These are phyloP conservation scores for Schizochytrium sp. DNA, from an alignment of 108 stramenopile species.

Conservation along the genomic window DNA sequence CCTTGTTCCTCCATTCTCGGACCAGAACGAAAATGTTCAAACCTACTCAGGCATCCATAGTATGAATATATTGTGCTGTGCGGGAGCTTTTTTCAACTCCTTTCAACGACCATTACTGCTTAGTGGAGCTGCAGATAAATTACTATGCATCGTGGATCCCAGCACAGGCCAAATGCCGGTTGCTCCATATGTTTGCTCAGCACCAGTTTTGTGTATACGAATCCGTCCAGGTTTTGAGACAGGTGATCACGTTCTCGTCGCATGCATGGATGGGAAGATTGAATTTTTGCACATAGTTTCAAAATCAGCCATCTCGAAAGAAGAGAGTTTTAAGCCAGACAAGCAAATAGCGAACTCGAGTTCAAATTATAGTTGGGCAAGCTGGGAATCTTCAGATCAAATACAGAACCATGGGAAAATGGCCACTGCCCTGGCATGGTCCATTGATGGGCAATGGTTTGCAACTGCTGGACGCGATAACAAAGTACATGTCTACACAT, in stretches of 20 bases:
- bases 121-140: background rate
- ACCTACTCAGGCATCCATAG: background rate
- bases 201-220: background rate
- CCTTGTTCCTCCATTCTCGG: background rate
- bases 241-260: background rate
- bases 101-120: background rate
- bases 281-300: background rate
- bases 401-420: background rate
- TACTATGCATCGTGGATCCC: background rate
- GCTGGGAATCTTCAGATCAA: background rate
- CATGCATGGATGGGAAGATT: conserved; percentile 17
- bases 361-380: background rate
- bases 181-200: background rate
- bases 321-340: background rate
- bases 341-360: background rate
- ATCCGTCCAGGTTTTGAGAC: background rate
- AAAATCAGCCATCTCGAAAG: background rate
- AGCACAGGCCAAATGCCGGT: background rate
- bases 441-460: background rate
- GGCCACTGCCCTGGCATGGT: conserved; percentile 35
- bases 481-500: background rate
- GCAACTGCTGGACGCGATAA: conserved; percentile 27
- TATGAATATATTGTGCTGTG: background rate
- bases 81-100: background rate
- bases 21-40: background rate